Percentiles rank a stretch among this genome's conserved stretches.
phyloP scores from a whole-genome alignment of 768 basidiomycete genomes.

The Pholiota molesta region DNA sequence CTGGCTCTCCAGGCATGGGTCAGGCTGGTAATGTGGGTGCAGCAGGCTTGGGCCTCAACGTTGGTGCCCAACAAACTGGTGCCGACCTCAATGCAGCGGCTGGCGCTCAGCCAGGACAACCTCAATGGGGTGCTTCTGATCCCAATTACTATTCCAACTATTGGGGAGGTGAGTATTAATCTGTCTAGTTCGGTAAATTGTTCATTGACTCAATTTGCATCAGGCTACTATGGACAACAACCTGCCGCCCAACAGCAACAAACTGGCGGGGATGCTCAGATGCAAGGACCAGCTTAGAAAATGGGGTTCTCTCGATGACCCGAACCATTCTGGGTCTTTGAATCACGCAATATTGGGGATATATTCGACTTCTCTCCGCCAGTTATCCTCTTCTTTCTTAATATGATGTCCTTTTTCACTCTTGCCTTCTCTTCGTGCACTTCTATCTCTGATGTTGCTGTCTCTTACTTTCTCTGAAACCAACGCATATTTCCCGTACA shows the following conservation, averaged over 20 bases:
- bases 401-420: conserved; percentile 6
- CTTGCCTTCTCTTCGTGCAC: conserved; percentile 17
- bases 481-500: conserved; percentile 6
- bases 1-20: conserved; percentile 62
- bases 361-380: conserved; percentile 6
- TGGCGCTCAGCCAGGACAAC: conserved; percentile 63
- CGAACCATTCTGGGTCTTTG: neutral
- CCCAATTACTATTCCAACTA: conserved; percentile 82
- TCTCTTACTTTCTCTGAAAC: conserved; percentile 6
- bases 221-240: conserved; percentile 86
- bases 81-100: conserved; percentile 53
- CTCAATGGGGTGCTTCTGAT: conserved; percentile 78
- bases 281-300: conserved; percentile 50
- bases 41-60: conserved; percentile 55
- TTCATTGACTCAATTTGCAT: conserved; percentile 19
- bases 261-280: conserved; percentile 55
- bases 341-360: conserved; percentile 19
- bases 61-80: conserved; percentile 59
- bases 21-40: conserved; percentile 57
- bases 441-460: conserved; percentile 9
- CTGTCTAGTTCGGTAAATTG: neutral
- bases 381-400: conserved; percentile 22
- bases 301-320: conserved; percentile 11
- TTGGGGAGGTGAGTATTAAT: conserved; percentile 69
- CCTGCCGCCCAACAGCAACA: conserved; percentile 59